phyloP scores from a whole-genome alignment of 805 yeast genomes.

The Metschnikowia drakensbergensis region DNA sequence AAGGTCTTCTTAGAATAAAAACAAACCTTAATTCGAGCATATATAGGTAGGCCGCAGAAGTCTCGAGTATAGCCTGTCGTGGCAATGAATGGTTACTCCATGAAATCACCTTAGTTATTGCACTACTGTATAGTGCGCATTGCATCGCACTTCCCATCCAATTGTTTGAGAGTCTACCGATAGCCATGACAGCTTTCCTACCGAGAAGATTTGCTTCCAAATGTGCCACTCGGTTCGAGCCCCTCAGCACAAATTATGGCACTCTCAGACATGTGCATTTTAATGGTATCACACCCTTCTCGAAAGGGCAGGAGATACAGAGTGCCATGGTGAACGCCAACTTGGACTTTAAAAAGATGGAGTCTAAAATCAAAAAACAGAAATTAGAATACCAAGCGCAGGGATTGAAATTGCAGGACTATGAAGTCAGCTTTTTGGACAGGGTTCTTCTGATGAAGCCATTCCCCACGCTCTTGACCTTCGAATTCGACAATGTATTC shows the following conservation, averaged over 20 bases:
- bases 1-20: too few species aligned
- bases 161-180: background rate
- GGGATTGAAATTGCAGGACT: constrained; percentile 41
- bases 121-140: constrained; percentile 2
- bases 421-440: constrained; percentile 44
- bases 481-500: constrained; percentile 81
- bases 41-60: too few species aligned
- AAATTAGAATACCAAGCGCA: constrained; percentile 36
- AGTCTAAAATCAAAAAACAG: constrained; percentile 44
- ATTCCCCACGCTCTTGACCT: constrained; percentile 67
- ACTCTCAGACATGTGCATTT: constrained; percentile 41
- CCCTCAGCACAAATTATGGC: constrained; percentile 31
- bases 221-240: constrained; percentile 25
- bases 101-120: too few species aligned
- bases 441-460: constrained; percentile 47
- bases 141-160: background rate
- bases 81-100: too few species aligned
- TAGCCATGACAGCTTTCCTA: background rate
- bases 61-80: too few species aligned
- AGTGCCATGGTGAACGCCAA: constrained; percentile 52
- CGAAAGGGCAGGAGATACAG: constrained; percentile 54
- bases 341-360: constrained; percentile 53
- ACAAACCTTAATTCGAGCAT: too few species aligned
- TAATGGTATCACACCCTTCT: constrained; percentile 37
- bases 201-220: constrained; percentile 13